These are phyloP conservation scores for Saturnispora mendoncae DNA, from an alignment of 805 yeast species.

Conservation along the genomic window DNA sequence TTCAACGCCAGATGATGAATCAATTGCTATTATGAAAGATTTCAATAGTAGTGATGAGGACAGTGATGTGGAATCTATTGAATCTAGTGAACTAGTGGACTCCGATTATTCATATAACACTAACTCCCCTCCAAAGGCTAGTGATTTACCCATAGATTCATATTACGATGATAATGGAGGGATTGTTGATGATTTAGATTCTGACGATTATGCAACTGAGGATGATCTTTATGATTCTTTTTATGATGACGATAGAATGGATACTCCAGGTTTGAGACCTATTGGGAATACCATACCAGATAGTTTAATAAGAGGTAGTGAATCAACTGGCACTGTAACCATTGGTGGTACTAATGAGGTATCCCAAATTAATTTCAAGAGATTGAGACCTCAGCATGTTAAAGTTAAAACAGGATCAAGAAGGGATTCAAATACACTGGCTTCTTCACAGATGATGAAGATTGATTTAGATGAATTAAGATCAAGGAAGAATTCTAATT, in stretches of 20 bases:
- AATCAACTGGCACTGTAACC: neutral
- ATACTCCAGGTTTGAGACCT: neutral
- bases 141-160: neutral
- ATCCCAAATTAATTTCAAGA: constrained; percentile 18
- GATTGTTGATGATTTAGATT: constrained; percentile 19
- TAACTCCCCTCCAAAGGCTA: constrained; percentile 6
- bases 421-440: neutral
- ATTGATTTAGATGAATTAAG: constrained; percentile 1
- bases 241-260: constrained; percentile 2
- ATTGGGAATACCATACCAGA: neutral
- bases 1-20: neutral
- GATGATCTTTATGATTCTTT: constrained; percentile 14
- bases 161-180: constrained; percentile 8
- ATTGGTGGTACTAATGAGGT: constrained; percentile 11
- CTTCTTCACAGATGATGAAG: neutral
- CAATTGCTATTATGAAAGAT: no score
- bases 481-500: neutral
- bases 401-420: neutral
- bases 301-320: constrained; percentile 3
- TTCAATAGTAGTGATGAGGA: constrained; percentile 12
- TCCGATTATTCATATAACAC: constrained; percentile 18
- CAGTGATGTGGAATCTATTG: constrained; percentile 17
- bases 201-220: constrained; percentile 23
- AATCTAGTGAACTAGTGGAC: constrained; percentile 21
- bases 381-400: constrained; percentile 7